Percentiles rank a stretch among this genome's conserved stretches.
Conservation (phyloP, 1,284 basidiomycete genomes). For the Phlebopus sp. region DNA sequence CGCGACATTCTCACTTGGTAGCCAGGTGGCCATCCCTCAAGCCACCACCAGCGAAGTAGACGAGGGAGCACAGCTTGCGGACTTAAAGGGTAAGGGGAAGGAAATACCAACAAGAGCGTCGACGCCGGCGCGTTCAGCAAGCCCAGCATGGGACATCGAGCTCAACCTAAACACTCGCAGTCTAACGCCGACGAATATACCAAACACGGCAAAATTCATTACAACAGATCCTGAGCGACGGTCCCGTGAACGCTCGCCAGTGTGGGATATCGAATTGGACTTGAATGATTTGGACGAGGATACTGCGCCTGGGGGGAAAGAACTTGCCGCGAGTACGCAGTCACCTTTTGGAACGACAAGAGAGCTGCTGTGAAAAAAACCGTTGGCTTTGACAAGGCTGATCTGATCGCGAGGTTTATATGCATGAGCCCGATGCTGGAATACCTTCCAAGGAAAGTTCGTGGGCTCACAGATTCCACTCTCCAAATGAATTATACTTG, state of each 20-base stretch:
- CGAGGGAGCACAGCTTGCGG: conserved; percentile 12
- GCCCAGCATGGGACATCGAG: conserved; percentile 64
- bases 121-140: conserved; percentile 24
- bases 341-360: not conserved
- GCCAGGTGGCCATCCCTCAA: conserved; percentile 16
- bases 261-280: conserved; percentile 58
- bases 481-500: too few relatives aligned
- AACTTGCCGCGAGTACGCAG: not conserved
- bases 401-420: too few relatives aligned
- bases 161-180: conserved; percentile 27
- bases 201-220: not conserved
- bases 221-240: conserved; percentile 3
- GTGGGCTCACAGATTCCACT: too few relatives aligned
- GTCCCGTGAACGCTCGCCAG: conserved; percentile 36
- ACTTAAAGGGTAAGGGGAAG: conserved; percentile 21
- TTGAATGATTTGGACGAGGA: conserved; percentile 34
- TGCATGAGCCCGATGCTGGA: too few relatives aligned
- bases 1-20: conserved; percentile 38
- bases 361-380: not conserved
- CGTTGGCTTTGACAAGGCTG: too few relatives aligned
- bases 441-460: too few relatives aligned
- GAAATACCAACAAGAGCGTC: conserved; percentile 7
- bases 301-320: conserved; percentile 13
- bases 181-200: not conserved
- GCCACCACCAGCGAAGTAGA: conserved; percentile 1